A percentile compares a stretch with the other conserved stretches of the same genome.
These are phyloP conservation scores for Talaromyces rugulosus DNA, from an alignment of 2,329 filamentous ascomycete genomes.

Conservation along the genomic window DNA sequence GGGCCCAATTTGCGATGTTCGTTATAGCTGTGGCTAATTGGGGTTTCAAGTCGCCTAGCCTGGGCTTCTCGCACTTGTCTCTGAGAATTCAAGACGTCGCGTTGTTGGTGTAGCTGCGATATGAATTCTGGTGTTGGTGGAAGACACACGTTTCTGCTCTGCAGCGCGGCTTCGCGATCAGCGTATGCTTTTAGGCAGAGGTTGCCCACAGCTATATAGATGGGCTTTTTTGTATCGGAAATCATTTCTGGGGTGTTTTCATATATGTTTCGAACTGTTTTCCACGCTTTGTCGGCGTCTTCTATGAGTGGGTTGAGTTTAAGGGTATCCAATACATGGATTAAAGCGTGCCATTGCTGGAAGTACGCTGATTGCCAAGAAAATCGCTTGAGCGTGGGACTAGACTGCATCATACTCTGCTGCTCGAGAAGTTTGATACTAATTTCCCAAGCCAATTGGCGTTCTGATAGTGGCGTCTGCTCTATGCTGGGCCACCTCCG, in stretches of 20 bases:
- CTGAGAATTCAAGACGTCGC: neutral
- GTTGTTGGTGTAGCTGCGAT: neutral
- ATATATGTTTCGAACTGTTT: neutral
- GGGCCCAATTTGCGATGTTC: neutral
- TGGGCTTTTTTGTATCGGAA: neutral
- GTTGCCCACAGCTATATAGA: neutral
- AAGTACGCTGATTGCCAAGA: neutral
- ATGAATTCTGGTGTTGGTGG: neutral
- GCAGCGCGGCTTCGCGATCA: neutral
- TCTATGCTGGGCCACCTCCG: neutral
- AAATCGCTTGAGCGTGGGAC: neutral
- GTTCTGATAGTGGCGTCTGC: neutral
- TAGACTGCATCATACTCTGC: neutral
- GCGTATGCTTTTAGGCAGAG: neutral
- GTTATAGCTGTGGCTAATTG: neutral
- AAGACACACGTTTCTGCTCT: neutral
- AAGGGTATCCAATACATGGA: neutral
- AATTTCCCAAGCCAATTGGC: neutral
- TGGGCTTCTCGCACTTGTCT: neutral
- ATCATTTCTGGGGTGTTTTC: neutral
- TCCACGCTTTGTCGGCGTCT: neutral
- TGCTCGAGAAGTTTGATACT: neutral
- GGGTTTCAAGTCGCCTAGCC: neutral
- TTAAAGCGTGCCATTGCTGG: neutral
- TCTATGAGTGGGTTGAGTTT: neutral